phyloP scores from a whole-genome alignment of 441 rosid genomes.

The Melastoma candidum region DNA sequence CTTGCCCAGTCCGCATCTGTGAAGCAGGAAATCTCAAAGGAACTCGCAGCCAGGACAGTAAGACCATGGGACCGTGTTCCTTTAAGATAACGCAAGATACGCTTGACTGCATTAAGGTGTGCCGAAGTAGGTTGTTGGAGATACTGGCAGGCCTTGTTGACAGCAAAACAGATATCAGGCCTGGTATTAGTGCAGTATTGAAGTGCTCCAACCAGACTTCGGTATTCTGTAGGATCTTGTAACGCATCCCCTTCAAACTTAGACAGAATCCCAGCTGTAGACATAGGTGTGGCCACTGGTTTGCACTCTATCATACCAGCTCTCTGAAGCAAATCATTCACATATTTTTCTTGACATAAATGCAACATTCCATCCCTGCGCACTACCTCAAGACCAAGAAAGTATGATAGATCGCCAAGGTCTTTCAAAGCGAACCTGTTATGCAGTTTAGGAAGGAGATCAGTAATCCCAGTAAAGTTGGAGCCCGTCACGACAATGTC shows the following conservation, averaged over 20 bases:
- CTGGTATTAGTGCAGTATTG: constrained; percentile 4
- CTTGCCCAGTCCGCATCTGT: no score
- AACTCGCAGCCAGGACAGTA: no score
- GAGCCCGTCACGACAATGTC: background rate
- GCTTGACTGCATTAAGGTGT: background rate
- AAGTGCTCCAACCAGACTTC: background rate
- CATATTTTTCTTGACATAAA: background rate
- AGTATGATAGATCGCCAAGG: background rate
- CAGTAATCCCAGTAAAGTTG: background rate
- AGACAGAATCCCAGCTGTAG: no score
- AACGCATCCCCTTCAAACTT: background rate
- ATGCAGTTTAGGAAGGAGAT: background rate
- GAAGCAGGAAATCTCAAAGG: no score
- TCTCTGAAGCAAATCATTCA: background rate
- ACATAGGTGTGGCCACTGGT: no score
- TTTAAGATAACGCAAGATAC: background rate
- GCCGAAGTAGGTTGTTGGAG: background rate
- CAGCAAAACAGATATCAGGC: no score
- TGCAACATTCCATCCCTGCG: background rate
- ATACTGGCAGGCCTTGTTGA: no score
- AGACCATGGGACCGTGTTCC: background rate
- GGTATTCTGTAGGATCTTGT: no score
- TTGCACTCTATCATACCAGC: background rate
- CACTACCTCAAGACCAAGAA: no score
- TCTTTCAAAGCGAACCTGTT: background rate